These are phyloP conservation scores for Sindora glabra DNA, from an alignment of 306 rosid genomes.

Conservation along the genomic window DNA sequence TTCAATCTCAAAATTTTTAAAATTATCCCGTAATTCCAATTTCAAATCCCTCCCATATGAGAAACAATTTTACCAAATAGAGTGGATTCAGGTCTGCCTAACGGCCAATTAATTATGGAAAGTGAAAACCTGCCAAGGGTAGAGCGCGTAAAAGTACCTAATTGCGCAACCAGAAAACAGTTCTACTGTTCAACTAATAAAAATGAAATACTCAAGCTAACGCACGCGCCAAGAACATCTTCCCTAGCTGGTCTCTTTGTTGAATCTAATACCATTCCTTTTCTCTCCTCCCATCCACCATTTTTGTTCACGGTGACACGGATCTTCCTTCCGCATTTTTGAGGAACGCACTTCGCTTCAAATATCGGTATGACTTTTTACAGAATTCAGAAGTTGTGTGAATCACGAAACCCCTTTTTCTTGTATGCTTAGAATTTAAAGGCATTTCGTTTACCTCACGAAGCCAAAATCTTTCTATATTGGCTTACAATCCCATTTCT, in stretches of 20 bases:
- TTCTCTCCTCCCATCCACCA: background rate
- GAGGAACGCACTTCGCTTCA: background rate
- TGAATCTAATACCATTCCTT: background rate
- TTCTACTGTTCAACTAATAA: too few relatives aligned
- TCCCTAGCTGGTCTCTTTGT: background rate
- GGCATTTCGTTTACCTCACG: background rate
- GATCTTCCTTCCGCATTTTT: background rate
- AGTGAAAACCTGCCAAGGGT: background rate
- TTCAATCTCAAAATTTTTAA: too few relatives aligned
- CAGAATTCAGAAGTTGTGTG: background rate
- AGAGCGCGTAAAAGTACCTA: background rate
- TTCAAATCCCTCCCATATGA: too few relatives aligned
- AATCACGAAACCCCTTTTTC: background rate
- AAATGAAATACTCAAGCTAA: background rate
- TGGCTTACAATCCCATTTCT: background rate
- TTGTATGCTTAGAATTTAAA: conserved; percentile 5
- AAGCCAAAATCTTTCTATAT: background rate
- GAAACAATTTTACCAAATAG: too few relatives aligned
- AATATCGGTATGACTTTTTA: background rate
- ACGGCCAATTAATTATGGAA: too few relatives aligned
- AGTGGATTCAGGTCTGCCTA: too few relatives aligned
- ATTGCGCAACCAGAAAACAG: background rate
- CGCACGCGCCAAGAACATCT: background rate
- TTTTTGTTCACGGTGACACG: background rate
- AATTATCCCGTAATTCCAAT: too few relatives aligned